A percentile compares a stretch with the other conserved stretches of the same genome.
These are phyloP conservation scores for Penicillium argentinense DNA, from an alignment of 495 filamentous ascomycete genomes.

Conservation along the genomic window DNA sequence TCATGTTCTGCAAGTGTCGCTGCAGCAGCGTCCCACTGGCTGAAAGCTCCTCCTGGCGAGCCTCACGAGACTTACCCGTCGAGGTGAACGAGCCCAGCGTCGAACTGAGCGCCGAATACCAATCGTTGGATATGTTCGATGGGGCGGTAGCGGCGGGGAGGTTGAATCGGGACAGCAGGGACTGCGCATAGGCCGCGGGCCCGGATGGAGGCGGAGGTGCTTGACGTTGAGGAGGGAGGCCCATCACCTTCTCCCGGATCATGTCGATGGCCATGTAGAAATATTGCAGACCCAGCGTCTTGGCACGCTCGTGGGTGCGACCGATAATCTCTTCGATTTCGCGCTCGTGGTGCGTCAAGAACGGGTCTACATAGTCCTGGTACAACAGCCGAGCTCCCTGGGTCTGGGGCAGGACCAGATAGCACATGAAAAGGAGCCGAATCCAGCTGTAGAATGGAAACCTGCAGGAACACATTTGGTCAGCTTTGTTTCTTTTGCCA, in stretches of 20 bases:
- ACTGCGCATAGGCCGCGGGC: conserved; percentile 68
- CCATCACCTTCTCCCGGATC: conserved; percentile 70
- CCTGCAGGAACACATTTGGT: conserved; percentile 53
- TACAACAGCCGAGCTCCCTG: conserved; percentile 88
- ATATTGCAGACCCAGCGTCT: conserved; percentile 75
- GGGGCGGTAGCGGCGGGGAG: conserved; percentile 55
- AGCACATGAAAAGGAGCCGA: conserved; percentile 83
- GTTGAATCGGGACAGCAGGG: conserved; percentile 79
- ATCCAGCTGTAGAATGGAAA: conserved; percentile 94
- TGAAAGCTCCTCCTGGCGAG: conserved; percentile 52
- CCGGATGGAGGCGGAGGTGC: conserved; percentile 50
- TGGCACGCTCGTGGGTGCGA: conserved; percentile 74
- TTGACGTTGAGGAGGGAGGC: conserved; percentile 57
- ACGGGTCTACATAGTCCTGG: conserved; percentile 80
- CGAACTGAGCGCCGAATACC: conserved; percentile 61
- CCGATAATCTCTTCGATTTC: conserved; percentile 91
- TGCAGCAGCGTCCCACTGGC: conserved; percentile 67
- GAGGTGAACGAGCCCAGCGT: conserved; percentile 57
- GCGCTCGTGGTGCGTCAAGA: conserved; percentile 80
- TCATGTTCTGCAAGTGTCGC: conserved; percentile 54
- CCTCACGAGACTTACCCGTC: conserved; percentile 43
- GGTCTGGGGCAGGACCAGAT: conserved; percentile 95
- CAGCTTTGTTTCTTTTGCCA: too few relatives aligned
- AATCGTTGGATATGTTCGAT: conserved; percentile 54
- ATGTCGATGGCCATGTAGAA: conserved; percentile 76